These are phyloP conservation scores for Pseudogymnoascus sp. DNA, from an alignment of 2,329 filamentous ascomycete species.

Conservation along the genomic window DNA sequence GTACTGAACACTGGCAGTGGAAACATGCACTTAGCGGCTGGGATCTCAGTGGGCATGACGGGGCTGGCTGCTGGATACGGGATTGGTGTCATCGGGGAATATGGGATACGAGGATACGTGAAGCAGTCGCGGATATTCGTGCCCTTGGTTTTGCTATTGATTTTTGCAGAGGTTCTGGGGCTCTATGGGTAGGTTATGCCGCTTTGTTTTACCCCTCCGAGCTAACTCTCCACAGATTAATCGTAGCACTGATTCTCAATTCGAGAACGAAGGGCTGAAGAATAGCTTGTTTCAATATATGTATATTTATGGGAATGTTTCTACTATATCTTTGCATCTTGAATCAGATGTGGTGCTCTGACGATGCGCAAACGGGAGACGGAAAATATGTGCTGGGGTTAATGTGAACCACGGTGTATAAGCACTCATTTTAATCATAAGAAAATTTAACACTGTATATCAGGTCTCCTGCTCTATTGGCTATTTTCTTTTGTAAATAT, in stretches of 20 bases:
- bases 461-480: background rate
- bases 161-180: background rate
- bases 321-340: background rate
- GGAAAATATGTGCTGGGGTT: background rate
- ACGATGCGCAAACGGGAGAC: background rate
- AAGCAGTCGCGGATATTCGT: background rate
- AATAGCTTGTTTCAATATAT: background rate
- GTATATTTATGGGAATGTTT: background rate
- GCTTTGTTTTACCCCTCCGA: background rate
- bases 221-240: background rate
- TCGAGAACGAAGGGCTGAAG: background rate
- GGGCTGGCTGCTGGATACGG: background rate
- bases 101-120: background rate
- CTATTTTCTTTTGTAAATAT: background rate
- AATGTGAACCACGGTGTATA: background rate
- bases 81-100: background rate
- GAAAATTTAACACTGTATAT: background rate
- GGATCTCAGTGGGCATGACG: background rate
- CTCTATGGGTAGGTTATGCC: background rate
- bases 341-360: background rate
- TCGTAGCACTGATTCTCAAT: constrained; percentile 1
- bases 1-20: background rate
- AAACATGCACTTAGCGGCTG: background rate
- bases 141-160: background rate
- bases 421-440: background rate